A percentile compares a stretch with the other conserved stretches of the same genome.
These are phyloP conservation scores for Xylariaceae sp. DNA, from an alignment of 2,329 filamentous ascomycete genomes.

Conservation along the genomic window DNA sequence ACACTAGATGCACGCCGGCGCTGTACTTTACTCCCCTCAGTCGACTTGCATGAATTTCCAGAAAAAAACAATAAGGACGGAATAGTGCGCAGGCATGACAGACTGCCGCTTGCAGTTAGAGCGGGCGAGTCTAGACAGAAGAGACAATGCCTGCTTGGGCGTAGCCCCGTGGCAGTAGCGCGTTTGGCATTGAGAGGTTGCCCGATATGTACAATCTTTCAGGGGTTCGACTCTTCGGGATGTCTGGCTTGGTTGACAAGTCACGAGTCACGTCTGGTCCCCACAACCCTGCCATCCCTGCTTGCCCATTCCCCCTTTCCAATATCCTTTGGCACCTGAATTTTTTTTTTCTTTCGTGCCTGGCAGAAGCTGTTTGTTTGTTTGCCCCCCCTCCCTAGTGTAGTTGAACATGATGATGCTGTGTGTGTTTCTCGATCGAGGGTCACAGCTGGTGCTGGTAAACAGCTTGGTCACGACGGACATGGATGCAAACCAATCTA, in stretches of 20 bases:
- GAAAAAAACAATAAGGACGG: not conserved
- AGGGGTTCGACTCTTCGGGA: not conserved
- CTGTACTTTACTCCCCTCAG: too few species aligned
- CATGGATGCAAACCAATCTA: not conserved
- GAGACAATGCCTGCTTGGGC: not conserved
- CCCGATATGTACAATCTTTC: not conserved
- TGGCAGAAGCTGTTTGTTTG: too few species aligned
- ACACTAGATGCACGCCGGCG: too few species aligned
- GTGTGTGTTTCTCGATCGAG: too few species aligned
- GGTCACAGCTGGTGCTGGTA: too few species aligned
- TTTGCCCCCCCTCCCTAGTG: too few species aligned
- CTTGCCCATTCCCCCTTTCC: conserved; percentile 2
- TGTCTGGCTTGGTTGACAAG: not conserved
- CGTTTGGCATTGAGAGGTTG: not conserved
- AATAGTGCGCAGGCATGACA: not conserved
- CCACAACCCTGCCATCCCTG: conserved; percentile 13
- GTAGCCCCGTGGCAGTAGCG: not conserved
- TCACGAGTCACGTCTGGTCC: not conserved
- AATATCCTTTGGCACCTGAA: not conserved
- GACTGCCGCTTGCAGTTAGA: not conserved
- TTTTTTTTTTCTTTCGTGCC: not conserved
- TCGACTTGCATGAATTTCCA: not conserved
- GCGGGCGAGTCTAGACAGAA: not conserved
- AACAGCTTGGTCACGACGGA: too few species aligned
- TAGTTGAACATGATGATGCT: not conserved